These are phyloP conservation scores for Diospyros lotus DNA, from an alignment of 148 eudicot species.

Conservation along the genomic window DNA sequence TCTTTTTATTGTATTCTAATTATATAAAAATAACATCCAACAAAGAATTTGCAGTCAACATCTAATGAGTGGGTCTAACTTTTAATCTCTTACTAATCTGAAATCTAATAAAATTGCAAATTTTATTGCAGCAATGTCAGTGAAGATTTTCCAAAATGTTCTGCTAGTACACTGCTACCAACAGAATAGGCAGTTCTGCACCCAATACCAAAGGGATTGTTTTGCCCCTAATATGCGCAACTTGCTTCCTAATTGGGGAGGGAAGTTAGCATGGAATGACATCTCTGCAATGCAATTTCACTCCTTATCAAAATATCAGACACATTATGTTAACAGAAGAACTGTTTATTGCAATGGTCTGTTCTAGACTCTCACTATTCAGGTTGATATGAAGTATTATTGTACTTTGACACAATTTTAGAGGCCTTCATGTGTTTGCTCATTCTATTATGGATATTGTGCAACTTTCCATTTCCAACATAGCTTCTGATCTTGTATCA, in stretches of 20 bases:
- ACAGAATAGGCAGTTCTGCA: constrained; percentile 65
- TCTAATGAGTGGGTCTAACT: constrained; percentile 6
- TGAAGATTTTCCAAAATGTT: constrained; percentile 85
- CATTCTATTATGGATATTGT: not conserved
- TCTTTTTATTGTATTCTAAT: not conserved
- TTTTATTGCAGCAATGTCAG: constrained; percentile 81
- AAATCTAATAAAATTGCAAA: constrained; percentile 56
- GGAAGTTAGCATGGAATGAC: constrained; percentile 70
- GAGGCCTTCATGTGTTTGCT: constrained; percentile 4
- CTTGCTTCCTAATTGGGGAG: constrained; percentile 62
- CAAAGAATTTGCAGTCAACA: not conserved
- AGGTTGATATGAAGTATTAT: constrained; percentile 32
- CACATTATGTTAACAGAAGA: constrained; percentile 51
- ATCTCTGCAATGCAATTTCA: constrained; percentile 63
- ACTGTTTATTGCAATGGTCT: constrained; percentile 87
- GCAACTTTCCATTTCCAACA: not conserved
- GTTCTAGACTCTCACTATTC: constrained; percentile 68
- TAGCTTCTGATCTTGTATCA: constrained; percentile 10
- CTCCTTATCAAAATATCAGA: constrained; percentile 44
- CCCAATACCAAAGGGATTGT: constrained; percentile 52
- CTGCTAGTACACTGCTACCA: constrained; percentile 62
- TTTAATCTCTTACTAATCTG: constrained; percentile 17
- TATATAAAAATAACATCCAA: not conserved
- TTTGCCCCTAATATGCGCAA: constrained; percentile 48
- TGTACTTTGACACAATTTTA: constrained; percentile 19